Conservation (phyloP, 768 basidiomycete genomes). For the Mycena crocata region DNA sequence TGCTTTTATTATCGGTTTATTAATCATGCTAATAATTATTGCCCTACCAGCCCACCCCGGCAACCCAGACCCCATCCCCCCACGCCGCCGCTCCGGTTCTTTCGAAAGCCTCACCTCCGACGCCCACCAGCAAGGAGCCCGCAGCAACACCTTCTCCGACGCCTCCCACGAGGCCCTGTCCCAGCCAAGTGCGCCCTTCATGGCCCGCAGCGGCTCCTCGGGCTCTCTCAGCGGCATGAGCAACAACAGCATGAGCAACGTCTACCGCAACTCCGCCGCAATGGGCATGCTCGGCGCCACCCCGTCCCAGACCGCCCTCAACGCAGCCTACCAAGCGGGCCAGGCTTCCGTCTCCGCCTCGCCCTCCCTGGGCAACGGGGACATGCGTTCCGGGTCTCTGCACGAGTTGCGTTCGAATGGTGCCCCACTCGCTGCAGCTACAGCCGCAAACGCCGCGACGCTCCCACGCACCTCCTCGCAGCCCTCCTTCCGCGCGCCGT, state of each 20-base stretch:
- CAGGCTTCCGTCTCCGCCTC: conserved; percentile 10
- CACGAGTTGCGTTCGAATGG: conserved; percentile 36
- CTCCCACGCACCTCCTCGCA: conserved; percentile 39
- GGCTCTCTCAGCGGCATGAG: conserved; percentile 37
- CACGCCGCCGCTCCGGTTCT: conserved; percentile 54
- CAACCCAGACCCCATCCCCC: conserved; percentile 63
- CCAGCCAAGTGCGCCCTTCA: conserved; percentile 63
- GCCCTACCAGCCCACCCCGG: conserved; percentile 71
- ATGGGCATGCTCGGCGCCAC: conserved; percentile 49
- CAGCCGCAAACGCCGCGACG: conserved; percentile 31
- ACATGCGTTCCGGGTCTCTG: too few relatives aligned
- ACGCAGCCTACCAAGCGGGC: conserved; percentile 13
- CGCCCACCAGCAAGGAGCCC: conserved; percentile 27
- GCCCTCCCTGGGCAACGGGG: too few relatives aligned
- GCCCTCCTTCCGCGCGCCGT: conserved; percentile 72
- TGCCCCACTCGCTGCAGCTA: conserved; percentile 52
- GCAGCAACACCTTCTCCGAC: conserved; percentile 36
- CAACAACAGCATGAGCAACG: too few relatives aligned
- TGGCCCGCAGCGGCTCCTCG: conserved; percentile 39
- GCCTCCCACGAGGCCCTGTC: conserved; percentile 40
- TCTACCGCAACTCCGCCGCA: conserved; percentile 60
- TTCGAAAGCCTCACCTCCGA: conserved; percentile 51
- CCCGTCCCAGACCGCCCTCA: conserved; percentile 28
- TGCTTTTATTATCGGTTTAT: background rate
- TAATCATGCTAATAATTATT: background rate